Evolutionary conservation across 495 filamentous ascomycete genomes (phyloP).

Genomic region (Lasiosphaeris hirsuta): DNA sequence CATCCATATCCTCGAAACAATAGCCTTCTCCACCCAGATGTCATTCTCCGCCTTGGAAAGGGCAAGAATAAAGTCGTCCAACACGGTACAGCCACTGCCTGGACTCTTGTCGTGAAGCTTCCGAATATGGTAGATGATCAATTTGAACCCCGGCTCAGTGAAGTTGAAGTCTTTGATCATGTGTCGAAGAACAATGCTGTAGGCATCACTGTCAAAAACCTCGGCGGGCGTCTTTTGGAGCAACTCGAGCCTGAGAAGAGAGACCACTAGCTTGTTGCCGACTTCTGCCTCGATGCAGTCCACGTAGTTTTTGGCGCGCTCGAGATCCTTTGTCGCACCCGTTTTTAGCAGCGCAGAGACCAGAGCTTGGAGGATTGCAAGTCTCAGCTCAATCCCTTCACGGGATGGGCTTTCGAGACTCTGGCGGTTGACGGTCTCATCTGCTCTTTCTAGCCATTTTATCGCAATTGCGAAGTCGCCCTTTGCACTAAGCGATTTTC

Average conservation of each 20-base stretch:
- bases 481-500: conserved; percentile 53
- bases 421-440: conserved; percentile 55
- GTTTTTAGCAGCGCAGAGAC: conserved; percentile 52
- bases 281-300: conserved; percentile 57
- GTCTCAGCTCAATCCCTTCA: conserved; percentile 59
- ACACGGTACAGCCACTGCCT: conserved; percentile 47
- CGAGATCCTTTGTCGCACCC: conserved; percentile 40
- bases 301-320: conserved; percentile 56
- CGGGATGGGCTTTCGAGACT: conserved; percentile 54
- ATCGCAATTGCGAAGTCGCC: conserved; percentile 52
- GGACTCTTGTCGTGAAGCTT: conserved; percentile 56
- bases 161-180: conserved; percentile 57
- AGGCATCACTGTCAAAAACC: conserved; percentile 47
- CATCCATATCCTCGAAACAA: conserved; percentile 62
- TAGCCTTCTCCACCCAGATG: conserved; percentile 60
- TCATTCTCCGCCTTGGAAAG: conserved; percentile 41
- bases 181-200: conserved; percentile 47
- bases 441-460: conserved; percentile 73
- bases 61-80: conserved; percentile 58
- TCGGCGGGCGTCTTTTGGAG: conserved; percentile 45
- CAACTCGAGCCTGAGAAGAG: conserved; percentile 67
- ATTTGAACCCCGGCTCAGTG: conserved; percentile 62
- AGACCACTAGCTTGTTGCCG: conserved; percentile 60
- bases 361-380: conserved; percentile 62
- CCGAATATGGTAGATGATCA: conserved; percentile 66